Evolutionary conservation across 2,329 filamentous ascomycete genomes (phyloP), one percentile per base, ranked within the genome.

Genomic region (Hypoxylon sp.): DNA sequence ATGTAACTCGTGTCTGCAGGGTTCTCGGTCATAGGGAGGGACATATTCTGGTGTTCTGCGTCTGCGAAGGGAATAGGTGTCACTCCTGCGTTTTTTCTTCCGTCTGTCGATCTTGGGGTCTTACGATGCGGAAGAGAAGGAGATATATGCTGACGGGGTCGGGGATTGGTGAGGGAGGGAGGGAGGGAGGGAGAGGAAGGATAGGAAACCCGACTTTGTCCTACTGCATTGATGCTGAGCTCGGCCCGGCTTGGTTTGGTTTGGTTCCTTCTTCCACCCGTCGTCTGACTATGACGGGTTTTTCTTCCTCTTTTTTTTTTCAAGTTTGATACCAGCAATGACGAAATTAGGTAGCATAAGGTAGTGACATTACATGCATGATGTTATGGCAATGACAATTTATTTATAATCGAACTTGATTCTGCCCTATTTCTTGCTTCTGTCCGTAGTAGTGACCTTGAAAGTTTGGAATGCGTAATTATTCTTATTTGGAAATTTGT

Each of bases 331-430:
- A 44, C 47, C 48, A 45, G 36, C 41, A 44, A 31, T 45, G 37
- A 52, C 21, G 51, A 50, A 35, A 30, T 27, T 51, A 58, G 47
- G 50, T 60, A 59, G 55, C 53, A 56, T 55, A 47, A 32, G 27
- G 42, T 38, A 52, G 40, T 52, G 47, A 47, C 36, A 30, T 46
- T 45, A 49, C 35, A 57, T 40, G 46, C 55, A 62, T 57, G 60
- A 63, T 52, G 53, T 57, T 60, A 63, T 55, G 57, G 48, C 55
- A 62, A 62, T 49, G 37, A 51, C 44, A 59, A 49, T 25, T 42
- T 30, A 55, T 55, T 55, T 58, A 47, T 52, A 59, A 55, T 43
- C 20, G 38, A 49, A 34, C 43, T 47, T 21, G 26, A n/a, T n/a
- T n/a, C n/a, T n/a, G n/a, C n/a, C n/a, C n/a, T n/a, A n/a, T n/a